These are phyloP conservation scores for Hypericum perforatum DNA, from an alignment of 345 rosid species.

Conservation along the genomic window DNA sequence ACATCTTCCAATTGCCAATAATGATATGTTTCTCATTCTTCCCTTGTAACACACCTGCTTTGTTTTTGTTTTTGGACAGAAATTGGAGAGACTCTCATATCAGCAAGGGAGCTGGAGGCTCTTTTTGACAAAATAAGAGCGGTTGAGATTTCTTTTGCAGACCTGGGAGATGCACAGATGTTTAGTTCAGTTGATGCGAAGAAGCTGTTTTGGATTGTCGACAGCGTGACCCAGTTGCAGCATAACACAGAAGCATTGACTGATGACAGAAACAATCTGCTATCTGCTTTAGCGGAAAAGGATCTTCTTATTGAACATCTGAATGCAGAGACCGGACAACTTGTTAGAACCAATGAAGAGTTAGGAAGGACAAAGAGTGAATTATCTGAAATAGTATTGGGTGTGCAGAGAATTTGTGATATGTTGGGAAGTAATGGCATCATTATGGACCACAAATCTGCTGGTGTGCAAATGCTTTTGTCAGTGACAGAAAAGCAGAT, in stretches of 20 bases:
- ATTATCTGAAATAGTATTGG: constrained; percentile 34
- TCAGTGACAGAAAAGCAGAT: constrained; percentile 45
- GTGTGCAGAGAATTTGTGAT: constrained; percentile 44
- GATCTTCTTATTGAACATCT: constrained; percentile 52
- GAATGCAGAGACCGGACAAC: constrained; percentile 34
- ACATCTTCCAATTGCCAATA: constrained; percentile 2
- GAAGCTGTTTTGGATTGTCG: constrained; percentile 49
- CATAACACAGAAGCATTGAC: constrained; percentile 41
- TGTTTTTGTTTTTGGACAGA: constrained; percentile 34
- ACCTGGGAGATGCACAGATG: constrained; percentile 27
- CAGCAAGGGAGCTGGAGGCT: constrained; percentile 37
- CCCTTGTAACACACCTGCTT: constrained; percentile 9
- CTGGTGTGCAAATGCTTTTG: constrained; percentile 31
- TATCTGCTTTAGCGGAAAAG: constrained; percentile 37
- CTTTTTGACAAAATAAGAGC: constrained; percentile 47
- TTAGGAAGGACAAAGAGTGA: constrained; percentile 42
- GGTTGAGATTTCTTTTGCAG: constrained; percentile 35
- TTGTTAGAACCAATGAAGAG: constrained; percentile 25
- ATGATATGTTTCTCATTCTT: neutral
- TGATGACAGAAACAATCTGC: constrained; percentile 43
- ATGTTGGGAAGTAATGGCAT: constrained; percentile 36
- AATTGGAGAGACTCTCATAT: constrained; percentile 37
- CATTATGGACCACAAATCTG: constrained; percentile 29
- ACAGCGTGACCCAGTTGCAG: constrained; percentile 39
- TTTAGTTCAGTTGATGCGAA: constrained; percentile 32